Evolutionary conservation across 768 basidiomycete genomes (phyloP), one percentile per base, ranked within the genome.

Genomic region (Lepiota brunneoincarnata): DNA sequence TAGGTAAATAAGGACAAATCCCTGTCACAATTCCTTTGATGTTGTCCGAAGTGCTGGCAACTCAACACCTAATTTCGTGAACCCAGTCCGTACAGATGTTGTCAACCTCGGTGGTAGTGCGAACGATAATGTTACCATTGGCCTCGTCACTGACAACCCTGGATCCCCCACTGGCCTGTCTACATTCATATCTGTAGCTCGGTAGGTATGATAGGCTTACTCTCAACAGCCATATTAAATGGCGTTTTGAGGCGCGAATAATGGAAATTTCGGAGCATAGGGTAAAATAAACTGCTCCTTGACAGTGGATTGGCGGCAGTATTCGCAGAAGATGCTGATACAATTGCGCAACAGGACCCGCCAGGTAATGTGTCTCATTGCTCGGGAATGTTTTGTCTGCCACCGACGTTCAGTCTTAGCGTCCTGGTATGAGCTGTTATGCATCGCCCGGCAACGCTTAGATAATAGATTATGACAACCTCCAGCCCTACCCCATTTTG

Each of bases 81-180:
- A 84, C 63, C 86, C 85, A 2, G 70, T 77, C 68, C 67, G 75
- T 31, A 67, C 82, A 42, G 83, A 84, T 61, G 79, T 78, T 1
- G 74, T 81, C 44, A n/a, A 72, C 48, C 72, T 78, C 18, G 69
- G 71, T 36, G 63, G 66, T 51, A 53, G 43, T 10, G 65, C 55
- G 2, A 60, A 77, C 66, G 66, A 78, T 64, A 67, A 78, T 61
- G 76, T 79, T 24, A 78, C 78, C 2, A 70, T 89, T 47, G 77
- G 85, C 34, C 87, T 84, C 67, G 61, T 69, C 21, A 84, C 85
- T 2, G 79, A 88, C 61, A 88, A 88, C 65, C 76, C 84, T 85
- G 83, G 79, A 70, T 79, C 58, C 56, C 78, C 26, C 78, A 79
- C 57, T 79, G 69, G 69, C 69, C 43, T 21, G 61, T 43, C 21